phyloP scores from a whole-genome alignment of 306 rosid species.

The Pterocarpus santalinus region DNA sequence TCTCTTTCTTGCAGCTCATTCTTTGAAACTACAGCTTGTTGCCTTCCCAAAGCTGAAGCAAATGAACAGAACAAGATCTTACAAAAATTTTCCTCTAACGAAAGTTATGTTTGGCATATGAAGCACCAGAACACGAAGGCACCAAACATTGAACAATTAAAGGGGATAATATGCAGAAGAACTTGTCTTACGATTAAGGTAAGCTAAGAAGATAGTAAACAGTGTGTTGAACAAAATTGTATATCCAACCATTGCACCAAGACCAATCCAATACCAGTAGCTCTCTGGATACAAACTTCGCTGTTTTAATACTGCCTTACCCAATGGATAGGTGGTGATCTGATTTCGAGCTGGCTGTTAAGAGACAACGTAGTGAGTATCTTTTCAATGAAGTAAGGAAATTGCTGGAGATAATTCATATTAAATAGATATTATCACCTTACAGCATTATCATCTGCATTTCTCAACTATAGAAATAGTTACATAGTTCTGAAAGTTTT shows the following conservation, averaged over 20 bases:
- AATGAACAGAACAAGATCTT: conserved; percentile 32
- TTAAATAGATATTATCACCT: conserved; percentile 29
- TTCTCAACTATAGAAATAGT: conserved; percentile 21
- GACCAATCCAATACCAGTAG: conserved; percentile 99
- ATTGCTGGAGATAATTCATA: conserved; percentile 17
- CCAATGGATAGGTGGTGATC: conserved; percentile 67
- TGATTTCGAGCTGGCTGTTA: conserved; percentile 65
- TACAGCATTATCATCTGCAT: conserved; percentile 25
- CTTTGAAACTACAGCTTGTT: conserved; percentile 92
- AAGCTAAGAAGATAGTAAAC: conserved; percentile 85
- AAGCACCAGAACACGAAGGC: conserved; percentile 19
- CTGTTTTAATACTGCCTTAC: conserved; percentile 72
- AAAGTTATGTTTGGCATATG: conserved; percentile 35
- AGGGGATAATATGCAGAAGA: conserved; percentile 39
- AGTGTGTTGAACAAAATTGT: conserved; percentile 82
- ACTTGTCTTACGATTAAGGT: conserved; percentile 90
- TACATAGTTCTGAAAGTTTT: not conserved
- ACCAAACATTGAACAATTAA: conserved; percentile 37
- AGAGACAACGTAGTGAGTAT: conserved; percentile 38
- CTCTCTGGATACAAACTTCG: conserved; percentile 78
- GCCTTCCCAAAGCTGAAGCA: conserved; percentile 81
- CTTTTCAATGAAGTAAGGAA: conserved; percentile 43
- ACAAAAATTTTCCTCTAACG: conserved; percentile 27
- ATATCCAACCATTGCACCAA: conserved; percentile 96
- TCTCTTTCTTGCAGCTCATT: conserved; percentile 89